phyloP scores from a whole-genome alignment of 257 asterid species.

The Salvia miltiorrhiza region DNA sequence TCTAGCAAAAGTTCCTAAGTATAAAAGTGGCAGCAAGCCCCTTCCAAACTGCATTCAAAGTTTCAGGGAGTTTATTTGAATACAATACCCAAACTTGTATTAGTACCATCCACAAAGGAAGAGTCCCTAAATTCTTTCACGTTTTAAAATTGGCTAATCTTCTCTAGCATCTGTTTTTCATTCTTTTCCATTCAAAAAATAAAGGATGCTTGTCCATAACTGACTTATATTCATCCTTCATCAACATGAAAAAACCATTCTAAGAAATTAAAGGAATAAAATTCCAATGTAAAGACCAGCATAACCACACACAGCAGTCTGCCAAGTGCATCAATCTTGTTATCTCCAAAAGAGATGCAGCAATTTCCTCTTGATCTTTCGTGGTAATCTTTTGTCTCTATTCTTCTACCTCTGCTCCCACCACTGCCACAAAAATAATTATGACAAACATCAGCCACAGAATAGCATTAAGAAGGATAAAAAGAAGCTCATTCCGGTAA shows the following conservation, averaged over 20 bases:
- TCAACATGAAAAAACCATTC: not conserved
- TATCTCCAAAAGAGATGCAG: slow-evolving; percentile 40
- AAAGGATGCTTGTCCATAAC: not conserved
- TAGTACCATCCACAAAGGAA: not conserved
- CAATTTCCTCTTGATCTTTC: slow-evolving; percentile 45
- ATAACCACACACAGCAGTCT: slow-evolving; percentile 57
- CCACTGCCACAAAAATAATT: slow-evolving; percentile 24
- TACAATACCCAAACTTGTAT: not conserved
- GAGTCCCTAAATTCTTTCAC: not conserved
- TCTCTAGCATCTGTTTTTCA: not conserved
- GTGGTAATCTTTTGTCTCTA: slow-evolving; percentile 31
- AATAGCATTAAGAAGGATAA: not conserved
- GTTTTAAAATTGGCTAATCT: too few relatives aligned
- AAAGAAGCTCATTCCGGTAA: not conserved
- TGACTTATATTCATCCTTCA: not conserved
- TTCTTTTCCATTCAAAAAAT: too few relatives aligned
- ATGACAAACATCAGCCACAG: not conserved
- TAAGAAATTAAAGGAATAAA: not conserved
- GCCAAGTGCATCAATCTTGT: slow-evolving; percentile 78
- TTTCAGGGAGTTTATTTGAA: not conserved
- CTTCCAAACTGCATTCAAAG: not conserved
- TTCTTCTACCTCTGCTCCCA: slow-evolving; percentile 49
- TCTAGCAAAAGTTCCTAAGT: not conserved
- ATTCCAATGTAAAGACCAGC: too few relatives aligned
- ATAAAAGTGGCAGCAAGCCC: not conserved